Base-by-base conservation (phyloP, 2,329 filamentous ascomycete species). In the Podosphaera aphanis region DNA sequence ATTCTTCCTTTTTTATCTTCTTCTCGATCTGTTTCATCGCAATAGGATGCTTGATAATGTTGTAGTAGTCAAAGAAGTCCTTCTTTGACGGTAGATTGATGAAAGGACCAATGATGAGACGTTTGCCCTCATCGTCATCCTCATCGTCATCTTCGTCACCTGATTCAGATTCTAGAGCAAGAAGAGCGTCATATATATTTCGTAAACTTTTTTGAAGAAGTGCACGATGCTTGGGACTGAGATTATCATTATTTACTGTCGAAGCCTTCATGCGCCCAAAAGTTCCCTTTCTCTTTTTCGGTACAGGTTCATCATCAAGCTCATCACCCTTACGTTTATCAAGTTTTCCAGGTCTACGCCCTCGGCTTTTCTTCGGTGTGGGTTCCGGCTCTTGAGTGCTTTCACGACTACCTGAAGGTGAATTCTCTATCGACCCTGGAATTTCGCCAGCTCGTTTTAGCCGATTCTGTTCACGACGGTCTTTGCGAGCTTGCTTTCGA, bases 1-100 rank as follows among this genome's bases (percentile, higher is more conserved):
- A 98, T 59, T 94, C 83, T 58, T 92, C 83, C 63, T 83, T 88
- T 67, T 93, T 94, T 65, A 98, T 93, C 68, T 84, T 88, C 60
- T 80, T 83, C 60, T 83, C 77, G 57, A 98, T 93, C 60, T 85
- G 78, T 55, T 93, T 90, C 81, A 95, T 93, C 58, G 83, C 88
- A 58, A 98, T 94, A 0, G 90, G 90, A 46, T 78, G 79, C 58
- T 79, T 74, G 60, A 98, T 98, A 61, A 94, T 76, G 59, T 88
- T 66, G 61, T 94, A 98, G 66, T 98, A 98, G 60, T 95, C 86
- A 21, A 84, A 81, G 59, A 92, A 98, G 49, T 88, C 77, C 48
- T 79, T 78, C 65, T 84, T 92, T 36, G 84, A 79, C 1, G 88
- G 88, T 27, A 94, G 69, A 58, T 90, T 86, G 61, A 95, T 73